Conservation (phyloP, 164 flowering plant species). For the Vitis labrusca region DNA sequence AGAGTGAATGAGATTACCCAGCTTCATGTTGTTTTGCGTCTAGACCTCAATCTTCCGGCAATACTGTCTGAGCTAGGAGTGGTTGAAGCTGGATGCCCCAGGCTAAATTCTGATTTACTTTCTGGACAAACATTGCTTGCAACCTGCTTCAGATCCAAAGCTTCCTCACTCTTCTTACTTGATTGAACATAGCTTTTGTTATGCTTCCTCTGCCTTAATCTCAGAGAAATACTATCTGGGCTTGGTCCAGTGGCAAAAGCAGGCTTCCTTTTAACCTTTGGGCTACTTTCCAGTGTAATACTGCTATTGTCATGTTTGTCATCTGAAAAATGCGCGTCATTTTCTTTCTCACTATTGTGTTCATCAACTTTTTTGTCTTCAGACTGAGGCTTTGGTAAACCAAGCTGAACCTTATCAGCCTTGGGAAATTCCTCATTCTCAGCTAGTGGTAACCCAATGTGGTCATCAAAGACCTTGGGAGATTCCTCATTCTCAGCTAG, state of each 20-base stretch:
- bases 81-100: neutral
- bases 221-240: constrained; percentile 28
- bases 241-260: constrained; percentile 6
- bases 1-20: neutral
- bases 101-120: neutral
- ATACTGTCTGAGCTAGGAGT: constrained; percentile 19
- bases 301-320: constrained; percentile 2
- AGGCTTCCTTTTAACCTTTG: constrained; percentile 9
- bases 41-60: constrained; percentile 20
- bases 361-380: constrained; percentile 14
- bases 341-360: constrained; percentile 15
- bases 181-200: neutral
- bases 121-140: neutral
- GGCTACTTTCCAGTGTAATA: constrained; percentile 7
- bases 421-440: too few relatives aligned
- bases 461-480: too few relatives aligned
- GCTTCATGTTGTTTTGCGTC: constrained; percentile 10
- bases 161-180: neutral
- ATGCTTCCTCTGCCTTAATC: constrained; percentile 25
- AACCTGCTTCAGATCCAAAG: neutral
- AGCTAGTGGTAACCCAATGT: too few relatives aligned
- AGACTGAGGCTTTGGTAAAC: constrained; percentile 5
- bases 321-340: constrained; percentile 3
- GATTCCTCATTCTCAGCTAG: too few relatives aligned
- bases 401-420: too few relatives aligned